Conservation (phyloP, 2,329 filamentous ascomycete genomes). For the Trichoderma gracile region DNA sequence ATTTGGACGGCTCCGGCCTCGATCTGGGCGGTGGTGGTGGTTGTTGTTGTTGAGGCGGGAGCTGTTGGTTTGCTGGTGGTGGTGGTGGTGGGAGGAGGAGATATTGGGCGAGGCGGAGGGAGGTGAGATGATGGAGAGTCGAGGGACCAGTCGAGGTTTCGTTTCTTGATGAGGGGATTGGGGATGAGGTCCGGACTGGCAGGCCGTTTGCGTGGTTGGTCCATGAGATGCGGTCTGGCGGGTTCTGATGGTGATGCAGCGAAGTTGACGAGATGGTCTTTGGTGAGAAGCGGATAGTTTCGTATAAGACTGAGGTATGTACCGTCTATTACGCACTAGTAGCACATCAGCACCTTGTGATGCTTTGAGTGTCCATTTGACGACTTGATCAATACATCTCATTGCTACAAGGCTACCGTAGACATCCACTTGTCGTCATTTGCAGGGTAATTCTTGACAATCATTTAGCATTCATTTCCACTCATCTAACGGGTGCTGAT, state of each 20-base stretch:
- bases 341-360: neutral
- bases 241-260: neutral
- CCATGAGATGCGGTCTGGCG: neutral
- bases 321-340: too few species aligned
- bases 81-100: slow-evolving; percentile 17
- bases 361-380: neutral
- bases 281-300: neutral
- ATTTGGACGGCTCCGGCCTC: slow-evolving; percentile 43
- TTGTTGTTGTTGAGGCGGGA: slow-evolving; percentile 20
- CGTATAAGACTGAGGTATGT: too few species aligned
- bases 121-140: slow-evolving; percentile 8
- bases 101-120: neutral
- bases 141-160: slow-evolving; percentile 48
- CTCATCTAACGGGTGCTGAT: too few species aligned
- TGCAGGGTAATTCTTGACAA: too few species aligned
- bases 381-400: too few species aligned
- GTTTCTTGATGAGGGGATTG: slow-evolving; percentile 51
- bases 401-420: too few species aligned
- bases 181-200: slow-evolving; percentile 42
- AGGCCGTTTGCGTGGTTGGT: slow-evolving; percentile 34
- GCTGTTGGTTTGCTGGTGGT: slow-evolving; percentile 16
- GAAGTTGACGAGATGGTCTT: neutral
- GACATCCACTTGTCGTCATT: neutral
- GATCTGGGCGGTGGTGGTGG: slow-evolving; percentile 39
- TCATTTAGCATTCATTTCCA: too few species aligned